Evolutionary conservation across 306 rosid genomes (phyloP), one percentile per base, ranked within the genome.

Genomic region (Quercus berberidifolia): DNA sequence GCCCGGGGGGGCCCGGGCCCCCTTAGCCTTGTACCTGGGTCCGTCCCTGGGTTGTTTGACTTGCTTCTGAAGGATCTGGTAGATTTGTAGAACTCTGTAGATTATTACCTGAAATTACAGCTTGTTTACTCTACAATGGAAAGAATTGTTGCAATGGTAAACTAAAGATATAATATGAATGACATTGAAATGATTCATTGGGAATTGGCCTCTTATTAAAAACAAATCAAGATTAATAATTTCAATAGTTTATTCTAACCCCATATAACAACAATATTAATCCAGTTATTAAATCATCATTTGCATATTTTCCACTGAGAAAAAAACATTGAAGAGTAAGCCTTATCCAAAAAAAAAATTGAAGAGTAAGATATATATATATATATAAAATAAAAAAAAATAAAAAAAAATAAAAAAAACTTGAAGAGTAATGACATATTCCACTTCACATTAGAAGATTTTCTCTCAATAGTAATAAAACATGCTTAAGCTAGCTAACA

Each of bases 71-170:
- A 43, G 51, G 13, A 43, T 43, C 51, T 43, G 51, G 51, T 14
- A 43, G 51, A 43, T 43, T 14, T 43, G 51, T 9, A 3, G 51
- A 43, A 43, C 51, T 43, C 12, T 43, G 51, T 43, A 43, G 12
- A 43, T 43, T 65, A 73, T 14, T 70, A 71, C 84, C 90, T 84
- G 60, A 75, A 79, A 79, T 51, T 26, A 57, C 11, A 63, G n/a
- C 28, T 8, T 14, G 43, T 18, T 71, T 49, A 33, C 52, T 13
- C 28, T 5, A 13, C 38, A 57, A 28, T 3, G 28, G 41, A 81
- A 51, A 62, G 15, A 12, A 73, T 30, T 38, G 33, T 33, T 13
- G 52, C 21, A 74, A 43, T 10, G 51, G 38, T 19, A 13, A 67
- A 74, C 65, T 17, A 19, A 25, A n/a, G 9, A 46, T 43, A 18